These are phyloP conservation scores for Suillus alpinus DNA, from an alignment of 768 basidiomycete species.

Conservation along the genomic window DNA sequence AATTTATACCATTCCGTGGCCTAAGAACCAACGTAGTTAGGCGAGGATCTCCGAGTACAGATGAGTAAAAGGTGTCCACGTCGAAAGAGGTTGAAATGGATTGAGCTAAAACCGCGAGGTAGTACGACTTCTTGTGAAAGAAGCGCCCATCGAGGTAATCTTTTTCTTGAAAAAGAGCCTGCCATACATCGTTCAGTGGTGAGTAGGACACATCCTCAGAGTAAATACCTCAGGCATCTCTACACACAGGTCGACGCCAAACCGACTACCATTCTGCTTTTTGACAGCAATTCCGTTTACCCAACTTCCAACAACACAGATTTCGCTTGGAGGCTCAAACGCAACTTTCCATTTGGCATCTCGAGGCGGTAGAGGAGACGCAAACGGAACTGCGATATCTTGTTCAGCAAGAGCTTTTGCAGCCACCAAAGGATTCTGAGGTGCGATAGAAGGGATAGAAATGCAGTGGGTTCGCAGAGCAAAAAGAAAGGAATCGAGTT, in stretches of 20 bases:
- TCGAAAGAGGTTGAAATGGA: conserved; percentile 47
- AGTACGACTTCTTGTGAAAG: conserved; percentile 91
- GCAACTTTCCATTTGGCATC: conserved; percentile 88
- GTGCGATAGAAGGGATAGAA: conserved; percentile 51
- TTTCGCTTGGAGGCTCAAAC: conserved; percentile 74
- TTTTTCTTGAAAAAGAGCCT: conserved; percentile 92
- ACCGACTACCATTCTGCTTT: conserved; percentile 59
- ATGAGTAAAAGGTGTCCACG: conserved; percentile 62
- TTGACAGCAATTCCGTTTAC: conserved; percentile 73
- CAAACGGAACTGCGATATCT: conserved; percentile 64
- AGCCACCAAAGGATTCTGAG: conserved; percentile 68
- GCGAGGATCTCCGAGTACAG: conserved; percentile 58
- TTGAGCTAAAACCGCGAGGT: conserved; percentile 75
- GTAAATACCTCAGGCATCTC: conserved; percentile 75
- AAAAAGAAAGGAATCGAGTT: conserved; percentile 67
- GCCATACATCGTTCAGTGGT: conserved; percentile 3
- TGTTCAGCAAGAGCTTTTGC: conserved; percentile 50
- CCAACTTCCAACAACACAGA: conserved; percentile 86
- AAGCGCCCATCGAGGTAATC: conserved; percentile 87
- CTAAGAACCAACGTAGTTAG: conserved; percentile 62
- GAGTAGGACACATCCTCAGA: not conserved
- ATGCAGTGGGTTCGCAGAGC: conserved; percentile 64
- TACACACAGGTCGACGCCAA: conserved; percentile 75
- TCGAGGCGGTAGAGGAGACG: conserved; percentile 65
- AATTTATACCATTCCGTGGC: conserved; percentile 46